A percentile compares a stretch with the other conserved stretches of the same genome.
phyloP scores from a whole-genome alignment of 2,329 filamentous ascomycete species.

The Dactylellina cionopaga region DNA sequence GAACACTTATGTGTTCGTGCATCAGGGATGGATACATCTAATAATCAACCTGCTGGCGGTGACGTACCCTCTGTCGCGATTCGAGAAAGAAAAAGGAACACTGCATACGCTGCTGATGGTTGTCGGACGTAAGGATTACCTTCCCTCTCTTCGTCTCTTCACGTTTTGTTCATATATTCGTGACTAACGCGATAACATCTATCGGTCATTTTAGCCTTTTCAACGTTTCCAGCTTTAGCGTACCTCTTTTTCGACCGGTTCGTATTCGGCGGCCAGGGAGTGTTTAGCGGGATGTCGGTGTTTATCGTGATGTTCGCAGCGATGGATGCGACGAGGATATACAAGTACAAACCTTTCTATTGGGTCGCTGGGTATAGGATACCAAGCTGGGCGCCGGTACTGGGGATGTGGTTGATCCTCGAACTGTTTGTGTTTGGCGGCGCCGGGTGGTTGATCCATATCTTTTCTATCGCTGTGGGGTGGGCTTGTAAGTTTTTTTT shows the following conservation, averaged over 20 bases:
- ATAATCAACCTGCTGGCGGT: conserved; percentile 81
- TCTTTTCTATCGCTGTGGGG: conserved; percentile 83
- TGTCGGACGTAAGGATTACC: conserved; percentile 77
- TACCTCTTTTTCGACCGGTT: conserved; percentile 83
- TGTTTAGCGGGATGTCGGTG: conserved; percentile 61
- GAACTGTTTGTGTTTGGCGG: conserved; percentile 80
- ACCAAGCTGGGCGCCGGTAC: conserved; percentile 85
- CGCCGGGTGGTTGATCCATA: conserved; percentile 84
- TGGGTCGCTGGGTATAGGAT: conserved; percentile 74
- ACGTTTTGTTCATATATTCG: conserved; percentile 41
- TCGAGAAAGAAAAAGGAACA: conserved; percentile 91
- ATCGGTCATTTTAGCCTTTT: conserved; percentile 68
- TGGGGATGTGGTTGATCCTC: conserved; percentile 76
- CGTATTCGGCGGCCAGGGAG: conserved; percentile 72
- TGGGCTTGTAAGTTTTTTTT: conserved; percentile 76
- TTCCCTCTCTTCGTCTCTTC: neutral
- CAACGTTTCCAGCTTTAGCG: conserved; percentile 80
- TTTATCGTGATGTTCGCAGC: conserved; percentile 92
- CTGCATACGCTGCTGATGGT: conserved; percentile 87
- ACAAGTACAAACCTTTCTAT: conserved; percentile 75
- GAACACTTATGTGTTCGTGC: conserved; percentile 90
- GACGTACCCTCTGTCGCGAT: conserved; percentile 88
- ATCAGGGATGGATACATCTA: conserved; percentile 81
- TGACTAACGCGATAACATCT: neutral
- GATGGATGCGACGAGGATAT: conserved; percentile 86